Conservation (phyloP, 148 eudicot species). For the Chenopodium album region DNA sequence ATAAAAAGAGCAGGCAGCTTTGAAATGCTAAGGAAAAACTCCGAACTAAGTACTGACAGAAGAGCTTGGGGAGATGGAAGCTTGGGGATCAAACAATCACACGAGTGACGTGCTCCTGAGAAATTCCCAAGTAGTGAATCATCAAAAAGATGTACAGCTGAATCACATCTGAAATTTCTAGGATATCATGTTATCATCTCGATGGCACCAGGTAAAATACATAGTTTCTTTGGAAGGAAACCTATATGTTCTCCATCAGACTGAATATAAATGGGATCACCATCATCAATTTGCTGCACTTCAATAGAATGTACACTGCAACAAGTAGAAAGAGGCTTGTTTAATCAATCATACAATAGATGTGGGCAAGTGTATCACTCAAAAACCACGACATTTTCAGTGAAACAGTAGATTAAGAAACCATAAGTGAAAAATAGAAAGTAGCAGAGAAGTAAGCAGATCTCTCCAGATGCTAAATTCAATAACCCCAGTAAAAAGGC, state of each 20-base stretch:
- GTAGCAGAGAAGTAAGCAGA: background rate
- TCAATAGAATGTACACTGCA: constrained; percentile 71
- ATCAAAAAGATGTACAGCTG: background rate
- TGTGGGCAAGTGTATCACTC: background rate
- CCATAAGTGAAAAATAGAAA: background rate
- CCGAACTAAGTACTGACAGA: background rate
- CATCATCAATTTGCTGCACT: constrained; percentile 58
- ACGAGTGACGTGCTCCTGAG: background rate
- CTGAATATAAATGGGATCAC: constrained; percentile 57
- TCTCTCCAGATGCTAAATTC: background rate
- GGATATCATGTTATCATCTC: constrained; percentile 52
- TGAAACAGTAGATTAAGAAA: background rate
- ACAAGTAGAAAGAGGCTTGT: background rate
- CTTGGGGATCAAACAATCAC: background rate
- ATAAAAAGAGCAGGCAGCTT: background rate
- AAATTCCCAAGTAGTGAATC: background rate
- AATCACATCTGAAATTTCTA: background rate
- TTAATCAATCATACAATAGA: background rate
- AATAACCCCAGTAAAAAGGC: background rate
- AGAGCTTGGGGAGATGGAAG: background rate
- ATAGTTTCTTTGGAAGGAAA: constrained; percentile 76
- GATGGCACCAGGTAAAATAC: constrained; percentile 68
- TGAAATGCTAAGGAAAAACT: background rate
- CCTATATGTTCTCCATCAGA: constrained; percentile 94
- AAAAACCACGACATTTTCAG: background rate